Conservation (phyloP, 768 basidiomycete species). For the Amanita jacksonii region DNA sequence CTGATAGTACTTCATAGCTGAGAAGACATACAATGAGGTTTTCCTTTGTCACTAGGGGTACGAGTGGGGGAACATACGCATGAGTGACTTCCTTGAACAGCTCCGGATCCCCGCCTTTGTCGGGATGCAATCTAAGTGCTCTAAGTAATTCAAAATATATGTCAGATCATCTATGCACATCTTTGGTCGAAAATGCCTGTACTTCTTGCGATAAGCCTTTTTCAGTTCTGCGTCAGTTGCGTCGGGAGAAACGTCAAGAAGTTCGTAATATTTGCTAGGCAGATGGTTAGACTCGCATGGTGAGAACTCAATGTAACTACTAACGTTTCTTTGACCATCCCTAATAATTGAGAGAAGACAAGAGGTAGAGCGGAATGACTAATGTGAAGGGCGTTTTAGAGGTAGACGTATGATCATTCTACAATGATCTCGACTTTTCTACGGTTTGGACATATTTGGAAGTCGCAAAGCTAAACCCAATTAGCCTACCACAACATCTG, state of each 20-base stretch:
- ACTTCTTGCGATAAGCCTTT: conserved; percentile 96
- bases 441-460: conserved; percentile 30
- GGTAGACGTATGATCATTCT: conserved; percentile 32
- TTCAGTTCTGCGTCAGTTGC: conserved; percentile 83
- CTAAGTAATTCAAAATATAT: conserved; percentile 28
- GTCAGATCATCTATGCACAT: conserved; percentile 8
- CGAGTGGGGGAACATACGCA: conserved; percentile 67
- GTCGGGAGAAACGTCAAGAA: conserved; percentile 74
- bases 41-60: no score
- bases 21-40: conserved; percentile 3
- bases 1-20: conserved; percentile 91
- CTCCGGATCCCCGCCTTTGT: conserved; percentile 95
- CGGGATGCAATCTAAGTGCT: conserved; percentile 78
- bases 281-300: conserved; percentile 6
- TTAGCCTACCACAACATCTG: neutral
- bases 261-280: conserved; percentile 81
- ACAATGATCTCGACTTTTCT: conserved; percentile 34
- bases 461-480: conserved; percentile 12
- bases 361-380: conserved; percentile 7
- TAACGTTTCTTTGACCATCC: conserved; percentile 68
- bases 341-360: conserved; percentile 15
- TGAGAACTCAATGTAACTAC: conserved; percentile 13
- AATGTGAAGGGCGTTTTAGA: conserved; percentile 10
- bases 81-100: conserved; percentile 96
- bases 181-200: conserved; percentile 8